These are phyloP conservation scores for Fraxinus sp. DNA, from an alignment of 305 asterid genomes.

Conservation along the genomic window DNA sequence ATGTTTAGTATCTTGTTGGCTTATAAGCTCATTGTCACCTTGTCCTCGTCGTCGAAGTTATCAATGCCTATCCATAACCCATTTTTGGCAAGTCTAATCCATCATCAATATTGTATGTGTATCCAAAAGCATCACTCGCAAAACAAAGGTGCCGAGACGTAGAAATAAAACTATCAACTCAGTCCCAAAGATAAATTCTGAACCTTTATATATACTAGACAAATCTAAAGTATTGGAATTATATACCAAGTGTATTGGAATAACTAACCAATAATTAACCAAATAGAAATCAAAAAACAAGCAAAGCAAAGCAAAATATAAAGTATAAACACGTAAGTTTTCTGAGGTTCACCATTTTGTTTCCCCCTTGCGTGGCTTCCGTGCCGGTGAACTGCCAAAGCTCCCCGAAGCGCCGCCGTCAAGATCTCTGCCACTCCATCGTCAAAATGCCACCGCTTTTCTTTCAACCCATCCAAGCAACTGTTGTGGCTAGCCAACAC, in stretches of 20 bases:
- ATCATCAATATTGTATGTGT: background rate
- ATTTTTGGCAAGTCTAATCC: background rate
- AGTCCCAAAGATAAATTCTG: no score
- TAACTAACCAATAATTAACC: background rate
- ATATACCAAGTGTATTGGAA: no score
- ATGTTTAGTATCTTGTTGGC: background rate
- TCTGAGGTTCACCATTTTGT: background rate
- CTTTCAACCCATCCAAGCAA: constrained; percentile 67
- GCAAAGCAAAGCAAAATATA: background rate
- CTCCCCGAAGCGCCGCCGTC: constrained; percentile 44
- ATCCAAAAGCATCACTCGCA: background rate
- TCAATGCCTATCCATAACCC: background rate
- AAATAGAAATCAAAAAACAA: background rate
- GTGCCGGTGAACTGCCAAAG: constrained; percentile 44
- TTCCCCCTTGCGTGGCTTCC: background rate
- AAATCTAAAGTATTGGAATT: no score
- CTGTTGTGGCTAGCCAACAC: constrained; percentile 59
- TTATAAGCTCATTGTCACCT: background rate
- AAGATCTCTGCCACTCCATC: constrained; percentile 40
- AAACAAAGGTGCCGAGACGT: background rate
- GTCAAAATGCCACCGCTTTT: constrained; percentile 26
- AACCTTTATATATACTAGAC: no score
- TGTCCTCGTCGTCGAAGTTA: background rate
- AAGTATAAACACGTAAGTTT: background rate
- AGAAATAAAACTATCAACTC: no score